These are phyloP conservation scores for Aspergillus funiculosus DNA, from an alignment of 495 filamentous ascomycete species.

Conservation along the genomic window DNA sequence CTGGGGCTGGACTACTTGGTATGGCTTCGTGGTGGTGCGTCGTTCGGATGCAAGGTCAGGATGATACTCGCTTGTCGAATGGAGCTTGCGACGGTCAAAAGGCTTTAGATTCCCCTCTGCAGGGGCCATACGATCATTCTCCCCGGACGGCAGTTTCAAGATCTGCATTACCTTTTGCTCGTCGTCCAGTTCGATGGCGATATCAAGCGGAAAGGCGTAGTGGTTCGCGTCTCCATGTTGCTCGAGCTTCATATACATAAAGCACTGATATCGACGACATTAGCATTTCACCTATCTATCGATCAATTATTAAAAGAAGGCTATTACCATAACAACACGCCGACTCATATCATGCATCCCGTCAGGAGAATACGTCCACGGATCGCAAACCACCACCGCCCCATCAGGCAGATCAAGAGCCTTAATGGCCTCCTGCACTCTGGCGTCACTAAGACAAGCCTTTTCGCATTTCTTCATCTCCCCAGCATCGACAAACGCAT, in stretches of 20 bases:
- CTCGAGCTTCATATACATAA: slow-evolving; percentile 27
- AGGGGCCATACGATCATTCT: slow-evolving; percentile 19
- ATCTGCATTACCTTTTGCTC: slow-evolving; percentile 52
- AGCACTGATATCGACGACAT: slow-evolving; percentile 24
- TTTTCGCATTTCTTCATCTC: slow-evolving; percentile 21
- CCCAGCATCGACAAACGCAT: slow-evolving; percentile 19
- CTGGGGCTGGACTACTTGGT: slow-evolving; percentile 70
- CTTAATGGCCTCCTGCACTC: slow-evolving; percentile 14
- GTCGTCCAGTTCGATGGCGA: slow-evolving; percentile 58
- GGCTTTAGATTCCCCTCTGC: slow-evolving; percentile 12
- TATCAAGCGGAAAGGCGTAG: slow-evolving; percentile 69
- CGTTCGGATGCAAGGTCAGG: slow-evolving; percentile 46
- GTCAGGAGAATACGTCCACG: slow-evolving; percentile 24
- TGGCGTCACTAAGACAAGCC: slow-evolving; percentile 9
- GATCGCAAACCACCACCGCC: slow-evolving; percentile 11
- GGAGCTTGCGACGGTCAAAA: slow-evolving; percentile 36
- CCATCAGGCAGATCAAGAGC: slow-evolving; percentile 13
- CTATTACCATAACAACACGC: slow-evolving; percentile 24
- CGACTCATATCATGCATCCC: slow-evolving; percentile 32
- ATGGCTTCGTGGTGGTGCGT: slow-evolving; percentile 61
- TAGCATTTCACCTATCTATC: not conserved
- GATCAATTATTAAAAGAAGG: too few relatives aligned
- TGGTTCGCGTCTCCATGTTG: slow-evolving; percentile 49
- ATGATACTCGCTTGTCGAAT: slow-evolving; percentile 60
- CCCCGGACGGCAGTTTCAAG: slow-evolving; percentile 32